Evolutionary conservation across 805 yeast species (phyloP).

Genomic region (Candida sphagnicola): DNA sequence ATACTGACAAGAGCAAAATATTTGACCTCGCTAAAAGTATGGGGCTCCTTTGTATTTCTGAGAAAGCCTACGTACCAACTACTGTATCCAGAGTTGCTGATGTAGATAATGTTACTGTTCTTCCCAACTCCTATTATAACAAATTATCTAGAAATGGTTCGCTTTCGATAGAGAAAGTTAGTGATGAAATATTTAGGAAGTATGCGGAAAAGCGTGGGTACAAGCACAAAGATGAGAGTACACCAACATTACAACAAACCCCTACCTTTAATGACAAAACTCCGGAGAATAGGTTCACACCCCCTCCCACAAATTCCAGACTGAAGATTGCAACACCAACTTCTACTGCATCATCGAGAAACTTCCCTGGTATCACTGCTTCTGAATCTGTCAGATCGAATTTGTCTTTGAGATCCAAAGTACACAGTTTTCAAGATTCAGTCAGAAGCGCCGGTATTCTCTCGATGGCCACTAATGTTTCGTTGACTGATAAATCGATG

Average conservation of each 20-base stretch:
- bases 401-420: constrained; percentile 25
- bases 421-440: constrained; percentile 27
- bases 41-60: constrained; percentile 56
- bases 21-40: constrained; percentile 37
- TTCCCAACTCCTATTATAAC: constrained; percentile 63
- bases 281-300: constrained; percentile 8
- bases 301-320: constrained; percentile 14
- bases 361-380: constrained; percentile 10
- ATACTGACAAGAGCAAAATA: constrained; percentile 21
- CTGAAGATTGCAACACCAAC: constrained; percentile 7
- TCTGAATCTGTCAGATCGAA: constrained; percentile 25
- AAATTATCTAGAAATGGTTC: constrained; percentile 47
- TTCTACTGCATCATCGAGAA: constrained; percentile 6
- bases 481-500: constrained; percentile 65
- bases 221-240: constrained; percentile 20
- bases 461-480: constrained; percentile 58
- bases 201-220: constrained; percentile 51
- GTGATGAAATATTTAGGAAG: constrained; percentile 41
- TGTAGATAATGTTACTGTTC: constrained; percentile 51
- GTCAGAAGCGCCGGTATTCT: constrained; percentile 29
- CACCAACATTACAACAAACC: constrained; percentile 19
- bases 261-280: constrained; percentile 15
- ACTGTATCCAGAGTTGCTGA: constrained; percentile 56
- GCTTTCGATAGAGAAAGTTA: constrained; percentile 40
- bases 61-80: constrained; percentile 58